phyloP scores from a whole-genome alignment of 2,329 filamentous ascomycete species.

The Zymoseptoria pseudotritici region DNA sequence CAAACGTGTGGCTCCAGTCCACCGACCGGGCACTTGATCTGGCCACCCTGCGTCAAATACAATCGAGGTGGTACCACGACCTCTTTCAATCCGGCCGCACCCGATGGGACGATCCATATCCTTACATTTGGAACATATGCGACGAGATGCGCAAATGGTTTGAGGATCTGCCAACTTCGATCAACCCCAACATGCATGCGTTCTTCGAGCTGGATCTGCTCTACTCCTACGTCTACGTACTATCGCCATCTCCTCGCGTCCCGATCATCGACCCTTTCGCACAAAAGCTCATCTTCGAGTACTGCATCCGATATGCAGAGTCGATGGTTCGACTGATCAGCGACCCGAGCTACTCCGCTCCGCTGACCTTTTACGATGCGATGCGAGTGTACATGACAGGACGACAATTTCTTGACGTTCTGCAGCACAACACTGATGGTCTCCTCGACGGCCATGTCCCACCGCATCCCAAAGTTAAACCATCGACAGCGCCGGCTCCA shows the following conservation, averaged over 20 bases:
- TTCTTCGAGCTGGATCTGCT: conserved; percentile 82
- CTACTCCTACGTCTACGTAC: conserved; percentile 84
- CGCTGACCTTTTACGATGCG: conserved; percentile 82
- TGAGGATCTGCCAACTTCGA: conserved; percentile 60
- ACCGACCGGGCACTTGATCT: conserved; percentile 68
- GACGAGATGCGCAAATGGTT: conserved; percentile 74
- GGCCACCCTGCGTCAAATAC: conserved; percentile 73
- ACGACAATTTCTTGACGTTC: conserved; percentile 49
- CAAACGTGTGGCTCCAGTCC: conserved; percentile 42
- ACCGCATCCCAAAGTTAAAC: conserved; percentile 34
- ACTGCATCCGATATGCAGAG: conserved; percentile 47
- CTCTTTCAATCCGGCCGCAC: conserved; percentile 72
- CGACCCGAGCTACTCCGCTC: conserved; percentile 52
- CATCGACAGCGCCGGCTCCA: conserved; percentile 29
- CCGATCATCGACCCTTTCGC: conserved; percentile 68
- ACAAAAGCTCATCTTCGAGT: conserved; percentile 38
- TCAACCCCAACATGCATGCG: conserved; percentile 59
- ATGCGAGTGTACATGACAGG: conserved; percentile 70
- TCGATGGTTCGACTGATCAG: conserved; percentile 62
- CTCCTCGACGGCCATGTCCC: conserved; percentile 35
- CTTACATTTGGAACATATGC: conserved; percentile 69
- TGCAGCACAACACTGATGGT: conserved; percentile 47
- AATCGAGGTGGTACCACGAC: conserved; percentile 84
- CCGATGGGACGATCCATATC: conserved; percentile 59
- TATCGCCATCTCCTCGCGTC: conserved; percentile 70